Evolutionary conservation across 208 protist genomes (phyloP).

Genomic region (Naegleria lovaniensis): DNA sequence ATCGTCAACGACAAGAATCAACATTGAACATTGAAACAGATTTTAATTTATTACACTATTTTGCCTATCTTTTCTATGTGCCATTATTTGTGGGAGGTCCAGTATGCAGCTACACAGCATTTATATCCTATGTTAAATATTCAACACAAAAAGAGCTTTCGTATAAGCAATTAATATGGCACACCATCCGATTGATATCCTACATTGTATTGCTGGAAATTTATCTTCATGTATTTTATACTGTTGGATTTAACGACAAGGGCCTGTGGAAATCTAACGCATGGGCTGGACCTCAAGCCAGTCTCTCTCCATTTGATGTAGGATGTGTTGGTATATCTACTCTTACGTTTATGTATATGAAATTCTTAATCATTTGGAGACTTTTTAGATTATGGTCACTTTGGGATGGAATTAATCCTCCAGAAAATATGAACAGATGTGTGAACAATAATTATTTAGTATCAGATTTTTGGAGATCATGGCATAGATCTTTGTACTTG

Average conservation of each 20-base stretch:
- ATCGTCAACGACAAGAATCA: constrained; percentile 24
- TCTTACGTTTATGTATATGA: constrained; percentile 74
- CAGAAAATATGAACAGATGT: constrained; percentile 79
- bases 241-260: constrained; percentile 48
- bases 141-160: constrained; percentile 46
- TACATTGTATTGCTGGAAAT: constrained; percentile 42
- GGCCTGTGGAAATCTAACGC: constrained; percentile 35
- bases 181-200: constrained; percentile 40
- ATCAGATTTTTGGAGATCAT: constrained; percentile 77
- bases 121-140: constrained; percentile 59
- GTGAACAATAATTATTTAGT: constrained; percentile 73
- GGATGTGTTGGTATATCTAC: constrained; percentile 46
- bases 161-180: constrained; percentile 34
- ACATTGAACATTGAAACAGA: constrained; percentile 34
- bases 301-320: neutral
- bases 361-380: constrained; percentile 79
- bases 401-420: constrained; percentile 68
- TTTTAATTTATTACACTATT: constrained; percentile 66
- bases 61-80: constrained; percentile 73
- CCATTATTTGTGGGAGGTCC: constrained; percentile 79
- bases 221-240: constrained; percentile 45
- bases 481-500: constrained; percentile 80
- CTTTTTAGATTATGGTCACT: constrained; percentile 70
- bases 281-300: neutral
- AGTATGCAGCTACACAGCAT: constrained; percentile 76